Base-by-base conservation (phyloP, 2,329 filamentous ascomycete species). In the Phialophora tarda region DNA sequence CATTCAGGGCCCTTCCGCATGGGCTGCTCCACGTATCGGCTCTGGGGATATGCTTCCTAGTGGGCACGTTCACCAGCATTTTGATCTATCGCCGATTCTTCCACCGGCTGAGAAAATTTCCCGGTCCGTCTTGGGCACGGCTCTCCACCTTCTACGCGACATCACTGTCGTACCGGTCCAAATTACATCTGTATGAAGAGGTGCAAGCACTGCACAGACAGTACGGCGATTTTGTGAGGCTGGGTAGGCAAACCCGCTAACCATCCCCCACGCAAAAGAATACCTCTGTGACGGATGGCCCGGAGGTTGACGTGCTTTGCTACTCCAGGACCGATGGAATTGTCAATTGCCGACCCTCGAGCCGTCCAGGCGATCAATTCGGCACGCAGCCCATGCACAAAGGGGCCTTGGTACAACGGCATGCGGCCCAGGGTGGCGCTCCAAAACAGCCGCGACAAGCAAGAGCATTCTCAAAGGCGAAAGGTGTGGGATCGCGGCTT, bases 401-500 rank as follows among this genome's bases (percentile, higher is more conserved):
- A 75, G 59, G 71, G 72, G 1, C 67, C 71, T 14, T 75, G 74
- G 71, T 77, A 77, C 56, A 70, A 47, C 26, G 38, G 32, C n/a
- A 70, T 50, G 38, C 71, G 17, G 69, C 73, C 5, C 60, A 65
- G 7, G 34, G 56, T 71, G n/a, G 73, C 72, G 1, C 56, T 77
- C 1, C 68, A 72, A 4, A 71, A 64, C 28, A 67, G 61, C 5
- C 65, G 75, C n/a, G 68, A 74, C 38, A 71, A 71, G 8, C 58
- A 62, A 24, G 62, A 57, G 2, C 75, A 77, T 63, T 56, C 67
- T 11, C 50, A 56, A 23, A 61, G 69, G 23, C 58, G 73, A 26
- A 58, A 69, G 51, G 66, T 73, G 26, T 77, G 76, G 75, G 75
- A 77, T 63, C 73, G 72, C 14, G 76, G 69, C 1, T 77, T 78